A percentile compares a stretch with the other conserved stretches of the same genome.
These are phyloP conservation scores for Mortierella antarctica DNA, from an alignment of 192 early-diverging fungal species.

Conservation along the genomic window DNA sequence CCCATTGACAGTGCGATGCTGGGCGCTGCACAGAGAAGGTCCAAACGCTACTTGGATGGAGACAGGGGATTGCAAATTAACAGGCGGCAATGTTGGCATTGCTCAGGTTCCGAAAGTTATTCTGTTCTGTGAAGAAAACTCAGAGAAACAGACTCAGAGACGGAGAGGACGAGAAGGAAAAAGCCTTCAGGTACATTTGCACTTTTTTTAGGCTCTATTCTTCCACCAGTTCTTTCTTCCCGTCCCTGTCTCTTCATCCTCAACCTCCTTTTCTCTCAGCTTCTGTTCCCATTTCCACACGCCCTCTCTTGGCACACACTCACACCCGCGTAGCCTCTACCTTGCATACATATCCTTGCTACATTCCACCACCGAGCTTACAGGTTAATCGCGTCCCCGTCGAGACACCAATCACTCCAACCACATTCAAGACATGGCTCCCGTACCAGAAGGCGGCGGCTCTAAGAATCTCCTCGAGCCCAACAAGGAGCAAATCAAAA, in stretches of 20 bases:
- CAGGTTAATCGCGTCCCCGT: not conserved
- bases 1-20: no score
- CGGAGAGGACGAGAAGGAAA: no score
- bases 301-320: no score
- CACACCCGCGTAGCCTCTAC: no score
- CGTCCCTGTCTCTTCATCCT: not conserved
- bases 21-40: no score
- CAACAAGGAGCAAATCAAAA: conserved; percentile 43
- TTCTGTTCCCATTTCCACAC: not conserved
- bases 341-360: not conserved
- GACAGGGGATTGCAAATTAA: no score
- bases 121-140: no score
- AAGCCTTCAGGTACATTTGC: no score
- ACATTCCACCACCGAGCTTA: not conserved
- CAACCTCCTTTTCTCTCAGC: not conserved
- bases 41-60: no score
- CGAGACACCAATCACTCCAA: not conserved
- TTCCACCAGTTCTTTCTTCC: not conserved
- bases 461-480: conserved; percentile 23
- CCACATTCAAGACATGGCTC: conserved; percentile 20
- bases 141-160: no score
- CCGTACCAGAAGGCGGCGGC: conserved; percentile 13
- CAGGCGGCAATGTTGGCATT: no score
- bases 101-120: no score
- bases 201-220: not conserved